A percentile compares a stretch with the other conserved stretches of the same genome.
phyloP scores from a whole-genome alignment of 257 asterid species.

The Solanum ossicruentum region DNA sequence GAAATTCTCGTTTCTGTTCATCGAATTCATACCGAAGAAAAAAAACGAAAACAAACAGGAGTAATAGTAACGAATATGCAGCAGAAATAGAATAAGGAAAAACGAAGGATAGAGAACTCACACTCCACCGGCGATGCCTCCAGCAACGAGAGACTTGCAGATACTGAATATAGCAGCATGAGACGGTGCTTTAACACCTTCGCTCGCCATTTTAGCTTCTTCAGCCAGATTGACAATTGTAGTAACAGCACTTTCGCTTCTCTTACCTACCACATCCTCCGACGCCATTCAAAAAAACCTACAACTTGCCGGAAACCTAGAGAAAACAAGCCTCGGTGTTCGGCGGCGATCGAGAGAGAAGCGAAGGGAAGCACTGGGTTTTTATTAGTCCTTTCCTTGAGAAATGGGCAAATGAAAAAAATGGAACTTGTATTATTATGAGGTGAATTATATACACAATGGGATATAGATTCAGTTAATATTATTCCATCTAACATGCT shows the following conservation, averaged over 20 bases:
- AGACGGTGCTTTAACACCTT: conserved; percentile 68
- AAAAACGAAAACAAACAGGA: not conserved
- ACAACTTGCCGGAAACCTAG: not conserved
- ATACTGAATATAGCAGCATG: conserved; percentile 43
- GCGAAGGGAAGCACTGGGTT: not conserved
- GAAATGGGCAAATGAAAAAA: not conserved
- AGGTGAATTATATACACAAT: not conserved
- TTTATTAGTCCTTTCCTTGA: not conserved
- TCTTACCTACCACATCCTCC: conserved; percentile 70
- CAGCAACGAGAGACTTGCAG: conserved; percentile 84
- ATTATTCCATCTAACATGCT: not conserved
- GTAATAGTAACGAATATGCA: not conserved
- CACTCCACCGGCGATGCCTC: conserved; percentile 99
- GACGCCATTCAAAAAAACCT: conserved; percentile 44
- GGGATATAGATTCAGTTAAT: not conserved
- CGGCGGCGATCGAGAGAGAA: not conserved
- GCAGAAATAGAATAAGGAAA: not conserved
- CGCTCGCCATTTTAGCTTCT: conserved; percentile 84
- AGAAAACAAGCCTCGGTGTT: not conserved
- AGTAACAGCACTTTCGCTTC: conserved; percentile 72
- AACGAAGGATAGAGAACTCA: conserved; percentile 16
- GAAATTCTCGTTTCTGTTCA: not conserved
- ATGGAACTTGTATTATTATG: not conserved
- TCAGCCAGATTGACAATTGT: conserved; percentile 83
- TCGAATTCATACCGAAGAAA: not conserved